A percentile compares a stretch with the other conserved stretches of the same genome.
Conservation (phyloP, 768 basidiomycete genomes). For the Termitomyces sp. region DNA sequence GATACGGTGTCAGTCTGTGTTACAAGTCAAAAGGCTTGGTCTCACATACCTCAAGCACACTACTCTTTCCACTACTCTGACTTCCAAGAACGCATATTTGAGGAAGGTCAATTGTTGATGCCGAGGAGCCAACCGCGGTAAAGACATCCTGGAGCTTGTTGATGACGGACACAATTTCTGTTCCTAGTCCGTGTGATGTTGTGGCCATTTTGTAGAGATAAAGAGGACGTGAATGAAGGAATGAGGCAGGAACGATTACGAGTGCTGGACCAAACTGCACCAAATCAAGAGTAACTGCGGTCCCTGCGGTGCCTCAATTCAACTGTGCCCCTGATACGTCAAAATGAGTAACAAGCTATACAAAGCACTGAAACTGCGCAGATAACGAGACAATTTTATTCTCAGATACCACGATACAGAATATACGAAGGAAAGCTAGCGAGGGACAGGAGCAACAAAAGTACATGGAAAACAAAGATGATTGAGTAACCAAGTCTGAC, state of each 20-base stretch:
- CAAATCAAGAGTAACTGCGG: conserved; percentile 10
- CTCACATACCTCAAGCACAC: conserved; percentile 73
- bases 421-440: not conserved
- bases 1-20: conserved; percentile 7
- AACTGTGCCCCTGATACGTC: not conserved
- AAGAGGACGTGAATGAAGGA: conserved; percentile 13
- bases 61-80: conserved; percentile 92
- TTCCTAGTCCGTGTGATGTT: conserved; percentile 58
- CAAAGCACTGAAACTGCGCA: not conserved
- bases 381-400: not conserved
- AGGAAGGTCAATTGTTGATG: conserved; percentile 80
- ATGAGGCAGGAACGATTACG: conserved; percentile 9
- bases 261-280: conserved; percentile 15
- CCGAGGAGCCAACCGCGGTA: conserved; percentile 73
- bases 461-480: conserved; percentile 5
- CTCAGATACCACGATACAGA: conserved; percentile 3
- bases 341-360: not conserved
- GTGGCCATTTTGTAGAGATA: conserved; percentile 42
- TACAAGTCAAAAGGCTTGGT: not conserved
- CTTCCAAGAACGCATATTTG: conserved; percentile 90
- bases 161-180: conserved; percentile 75
- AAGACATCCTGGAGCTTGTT: conserved; percentile 94
- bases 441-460: conserved; percentile 7
- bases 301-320: not conserved
- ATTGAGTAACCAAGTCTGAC: not conserved